These are phyloP conservation scores for Hirschioporus abietinus DNA, from an alignment of 768 basidiomycete species.

Conservation along the genomic window DNA sequence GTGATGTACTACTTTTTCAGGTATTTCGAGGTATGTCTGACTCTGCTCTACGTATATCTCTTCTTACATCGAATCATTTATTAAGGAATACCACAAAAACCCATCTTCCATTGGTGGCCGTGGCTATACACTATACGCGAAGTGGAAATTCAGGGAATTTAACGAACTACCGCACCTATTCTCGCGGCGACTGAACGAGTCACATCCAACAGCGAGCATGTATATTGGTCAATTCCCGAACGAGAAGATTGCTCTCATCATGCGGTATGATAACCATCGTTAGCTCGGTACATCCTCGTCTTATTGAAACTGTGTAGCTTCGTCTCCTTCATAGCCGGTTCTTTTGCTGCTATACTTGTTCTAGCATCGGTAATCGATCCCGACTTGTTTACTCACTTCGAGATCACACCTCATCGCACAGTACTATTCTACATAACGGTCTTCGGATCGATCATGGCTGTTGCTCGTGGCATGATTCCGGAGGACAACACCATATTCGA, in stretches of 20 bases:
- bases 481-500: slow-evolving; percentile 93
- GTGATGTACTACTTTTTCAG: slow-evolving; percentile 99
- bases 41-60: neutral
- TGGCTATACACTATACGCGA: slow-evolving; percentile 89
- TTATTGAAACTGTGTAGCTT: slow-evolving; percentile 49
- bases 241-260: slow-evolving; percentile 81
- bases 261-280: slow-evolving; percentile 51
- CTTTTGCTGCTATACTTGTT: slow-evolving; percentile 92
- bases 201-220: slow-evolving; percentile 85
- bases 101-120: slow-evolving; percentile 92
- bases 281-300: neutral
- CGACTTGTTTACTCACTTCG: slow-evolving; percentile 88
- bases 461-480: slow-evolving; percentile 91
- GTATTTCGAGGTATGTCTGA: slow-evolving; percentile 83
- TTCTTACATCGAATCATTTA: slow-evolving; percentile 11
- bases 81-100: slow-evolving; percentile 96
- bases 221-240: slow-evolving; percentile 99
- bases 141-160: slow-evolving; percentile 99
- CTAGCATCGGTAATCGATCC: slow-evolving; percentile 91
- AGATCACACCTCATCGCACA: slow-evolving; percentile 89
- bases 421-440: slow-evolving; percentile 90
- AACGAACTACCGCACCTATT: slow-evolving; percentile 97
- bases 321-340: slow-evolving; percentile 92
- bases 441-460: slow-evolving; percentile 84
- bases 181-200: slow-evolving; percentile 76